Evolutionary conservation across 495 filamentous ascomycete species (phyloP), one percentile per base, ranked within the genome.

Genomic region (Neurospora terricola): DNA sequence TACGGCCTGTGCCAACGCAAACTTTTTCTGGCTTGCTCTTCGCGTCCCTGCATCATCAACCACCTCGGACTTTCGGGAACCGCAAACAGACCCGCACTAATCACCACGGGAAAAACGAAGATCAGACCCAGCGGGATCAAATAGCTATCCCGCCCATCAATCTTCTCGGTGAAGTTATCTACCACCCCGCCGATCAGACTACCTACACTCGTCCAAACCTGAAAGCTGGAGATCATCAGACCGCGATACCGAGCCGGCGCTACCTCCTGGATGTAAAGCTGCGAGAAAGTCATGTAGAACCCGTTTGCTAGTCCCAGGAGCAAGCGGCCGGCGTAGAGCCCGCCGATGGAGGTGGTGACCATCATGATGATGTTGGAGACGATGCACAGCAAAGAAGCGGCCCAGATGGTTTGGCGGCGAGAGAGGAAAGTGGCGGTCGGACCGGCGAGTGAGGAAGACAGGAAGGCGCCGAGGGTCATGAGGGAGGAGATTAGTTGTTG

Each of bases 21-120:
- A 2, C 83, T 76, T 71, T 79, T 83, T 23, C 78, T 79, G 7
- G 87, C 88, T 69, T 86, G 77, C 18, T 85, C 85, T 11, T 77
- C 66, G 38, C 80, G 81, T 4, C 84, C 83, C 18, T 84, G 80
- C 70, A 83, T 82, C 34, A 88, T 79, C 37, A 90, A 80, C 88
- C 88, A 90, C 21, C 89, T 84, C 0, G 89, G 89, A 12, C 84
- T 87, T 77, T 90, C 88, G 4, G 88, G 88, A 43, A 90, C 85
- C 75, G 90, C 86, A 70, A 89, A 78, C 8, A 90, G 74, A 3
- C 84, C 86, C 23, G 83, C 71, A 12, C 79, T 77, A 45, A 89
- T 73, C 69, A 90, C 70, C 3, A 80, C 81, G 0, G 88, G 88
- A 12, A 89, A 79, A 48, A 88, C 80, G 72, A 85, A 88, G 69